Base-by-base conservation (phyloP, 2,329 filamentous ascomycete genomes). In the Pseudogymnoascus sp. region DNA sequence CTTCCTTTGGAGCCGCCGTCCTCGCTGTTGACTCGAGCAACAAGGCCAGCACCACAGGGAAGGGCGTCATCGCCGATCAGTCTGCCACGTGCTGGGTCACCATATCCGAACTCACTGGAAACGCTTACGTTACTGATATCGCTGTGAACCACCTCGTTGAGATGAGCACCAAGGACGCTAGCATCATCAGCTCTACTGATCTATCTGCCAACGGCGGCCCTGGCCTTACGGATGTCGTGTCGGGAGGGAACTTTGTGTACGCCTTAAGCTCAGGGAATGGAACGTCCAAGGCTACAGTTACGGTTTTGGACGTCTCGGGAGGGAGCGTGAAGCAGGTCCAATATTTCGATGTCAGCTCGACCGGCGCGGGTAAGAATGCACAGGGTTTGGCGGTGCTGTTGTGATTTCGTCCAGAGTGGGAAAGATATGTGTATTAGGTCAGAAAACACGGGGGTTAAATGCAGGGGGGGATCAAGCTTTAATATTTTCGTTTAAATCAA, bases 61-160 rank as follows among this genome's bases (percentile, higher is more conserved):
- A 72, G 54, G 72, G 73, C n/a, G 65, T 67, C 1, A 72, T 87
- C 11, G 71, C 72, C 0, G 79, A 75, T 37, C 84, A 87, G 66
- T 69, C 63, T 6, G 83, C 83, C 1, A 85, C 82, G 0, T 87
- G 83, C 70, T 87, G 84, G 84, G 76, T 74, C 0, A 74, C 81
- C 1, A 73, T 84, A 39, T 81, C 79, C 0, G 62, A 71, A 0
- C 69, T 71, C 0, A 82, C 80, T 0, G 71, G 74, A 6, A 81
- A 76, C 0, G 81, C 79, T 0, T 88, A 83, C 62, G 81, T 87
- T 3, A 80, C 82, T 0, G 84, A 87, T 64, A 81, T 79, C 0
- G 78, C 62, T 0, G 65, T 72, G 2, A 79, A 84, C 67, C 74
- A 77, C 3, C 66, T 88, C 0, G 76, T 86, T 0, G 82, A 87